phyloP scores from a whole-genome alignment of 345 rosid species.

The Gossypium sturtianum region DNA sequence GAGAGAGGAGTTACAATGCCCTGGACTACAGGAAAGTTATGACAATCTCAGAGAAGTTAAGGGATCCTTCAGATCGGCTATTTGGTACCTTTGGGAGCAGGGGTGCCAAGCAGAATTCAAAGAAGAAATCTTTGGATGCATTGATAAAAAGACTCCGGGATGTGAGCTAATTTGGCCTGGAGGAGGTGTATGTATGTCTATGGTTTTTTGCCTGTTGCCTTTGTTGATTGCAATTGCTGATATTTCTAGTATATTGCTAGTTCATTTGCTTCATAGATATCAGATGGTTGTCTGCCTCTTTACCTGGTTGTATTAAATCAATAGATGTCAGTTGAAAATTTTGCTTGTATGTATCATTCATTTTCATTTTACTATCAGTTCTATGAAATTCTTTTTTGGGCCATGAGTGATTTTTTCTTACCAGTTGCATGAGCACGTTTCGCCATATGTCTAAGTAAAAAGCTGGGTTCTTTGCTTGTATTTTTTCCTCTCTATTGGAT shows the following conservation, averaged over 20 bases:
- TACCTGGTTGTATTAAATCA: constrained; percentile 22
- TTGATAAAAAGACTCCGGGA: constrained; percentile 89
- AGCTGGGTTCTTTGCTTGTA: not conserved
- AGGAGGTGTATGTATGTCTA: constrained; percentile 23
- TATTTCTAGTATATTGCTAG: constrained; percentile 21
- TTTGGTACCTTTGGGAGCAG: constrained; percentile 91
- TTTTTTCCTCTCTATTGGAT: not conserved
- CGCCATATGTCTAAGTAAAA: not conserved
- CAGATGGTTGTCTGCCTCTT: constrained; percentile 8
- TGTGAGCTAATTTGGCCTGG: constrained; percentile 45
- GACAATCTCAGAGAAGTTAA: constrained; percentile 76
- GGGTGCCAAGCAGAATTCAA: constrained; percentile 78
- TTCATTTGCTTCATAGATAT: constrained; percentile 14
- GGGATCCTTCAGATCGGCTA: constrained; percentile 80
- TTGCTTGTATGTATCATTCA: constrained; percentile 27
- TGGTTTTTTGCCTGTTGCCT: constrained; percentile 19
- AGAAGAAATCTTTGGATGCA: constrained; percentile 87
- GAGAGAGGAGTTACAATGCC: constrained; percentile 77
- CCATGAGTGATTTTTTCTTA: not conserved
- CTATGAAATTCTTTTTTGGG: not conserved
- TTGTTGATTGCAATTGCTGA: constrained; percentile 30
- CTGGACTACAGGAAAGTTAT: constrained; percentile 81
- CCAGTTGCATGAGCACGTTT: not conserved
- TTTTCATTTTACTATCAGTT: constrained; percentile 13
- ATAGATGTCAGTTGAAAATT: not conserved